These are phyloP conservation scores for Eucalyptus marginata DNA, from an alignment of 345 rosid species.

Conservation along the genomic window DNA sequence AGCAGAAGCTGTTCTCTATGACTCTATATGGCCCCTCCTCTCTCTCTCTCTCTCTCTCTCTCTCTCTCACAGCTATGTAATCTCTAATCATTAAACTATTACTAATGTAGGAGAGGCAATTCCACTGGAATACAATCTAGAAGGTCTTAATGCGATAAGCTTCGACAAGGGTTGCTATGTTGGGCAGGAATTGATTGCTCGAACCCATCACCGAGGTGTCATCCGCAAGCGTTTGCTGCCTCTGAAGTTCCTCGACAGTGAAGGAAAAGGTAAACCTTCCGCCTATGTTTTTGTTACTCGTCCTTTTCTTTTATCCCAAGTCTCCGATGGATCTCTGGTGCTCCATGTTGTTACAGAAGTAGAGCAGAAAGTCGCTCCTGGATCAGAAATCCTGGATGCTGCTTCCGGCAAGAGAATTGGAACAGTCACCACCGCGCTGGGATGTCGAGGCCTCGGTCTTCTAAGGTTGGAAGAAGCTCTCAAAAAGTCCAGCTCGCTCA, in stretches of 20 bases:
- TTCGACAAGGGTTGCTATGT: conserved; percentile 95
- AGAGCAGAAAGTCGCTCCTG: conserved; percentile 42
- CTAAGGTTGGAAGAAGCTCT: conserved; percentile 64
- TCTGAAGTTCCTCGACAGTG: conserved; percentile 36
- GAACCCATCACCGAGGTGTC: conserved; percentile 84
- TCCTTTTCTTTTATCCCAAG: background rate
- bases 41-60: background rate
- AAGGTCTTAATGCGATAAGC: conserved; percentile 81
- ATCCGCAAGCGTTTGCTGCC: conserved; percentile 82
- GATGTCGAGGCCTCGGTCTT: conserved; percentile 66
- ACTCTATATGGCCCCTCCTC: background rate
- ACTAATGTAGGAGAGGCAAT: conserved; percentile 70
- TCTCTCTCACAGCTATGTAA: background rate
- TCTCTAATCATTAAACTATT: background rate
- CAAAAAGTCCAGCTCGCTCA: conserved; percentile 19
- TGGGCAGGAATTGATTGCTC: conserved; percentile 93
- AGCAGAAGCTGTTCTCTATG: background rate
- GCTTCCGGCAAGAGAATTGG: conserved; percentile 63
- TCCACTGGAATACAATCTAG: conserved; percentile 81
- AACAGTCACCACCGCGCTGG: conserved; percentile 54
- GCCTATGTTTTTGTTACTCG: background rate
- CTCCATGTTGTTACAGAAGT: conserved; percentile 21
- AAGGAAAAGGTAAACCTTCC: conserved; percentile 39
- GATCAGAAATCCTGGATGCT: conserved; percentile 50
- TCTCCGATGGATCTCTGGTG: background rate